Evolutionary conservation across 2,329 filamentous ascomycete species (phyloP).

Genomic region (Colletotrichum orbiculare): DNA sequence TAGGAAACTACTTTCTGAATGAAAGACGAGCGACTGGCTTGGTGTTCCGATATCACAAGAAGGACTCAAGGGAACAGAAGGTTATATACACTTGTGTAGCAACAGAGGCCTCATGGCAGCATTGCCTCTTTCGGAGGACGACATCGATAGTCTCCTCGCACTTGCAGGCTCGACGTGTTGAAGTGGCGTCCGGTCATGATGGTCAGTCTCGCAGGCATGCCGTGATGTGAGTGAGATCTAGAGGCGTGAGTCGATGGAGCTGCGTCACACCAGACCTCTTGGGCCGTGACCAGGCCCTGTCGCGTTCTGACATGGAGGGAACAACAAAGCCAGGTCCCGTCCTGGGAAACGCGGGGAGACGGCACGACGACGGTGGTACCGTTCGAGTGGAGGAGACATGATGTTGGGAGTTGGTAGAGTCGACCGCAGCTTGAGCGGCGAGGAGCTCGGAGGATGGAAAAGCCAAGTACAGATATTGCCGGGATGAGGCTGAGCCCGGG

Average conservation of each 20-base stretch:
- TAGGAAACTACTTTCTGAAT: slow-evolving; percentile 10
- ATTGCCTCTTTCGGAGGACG: slow-evolving; percentile 10
- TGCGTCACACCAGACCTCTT: slow-evolving; percentile 19
- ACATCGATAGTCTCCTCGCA: slow-evolving; percentile 29
- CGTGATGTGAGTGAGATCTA: slow-evolving; percentile 29
- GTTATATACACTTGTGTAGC: slow-evolving; percentile 33
- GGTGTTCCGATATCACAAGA: slow-evolving; percentile 9
- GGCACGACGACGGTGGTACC: slow-evolving; percentile 20
- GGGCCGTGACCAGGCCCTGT: slow-evolving; percentile 14
- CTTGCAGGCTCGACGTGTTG: slow-evolving; percentile 22
- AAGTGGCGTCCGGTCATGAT: slow-evolving; percentile 15
- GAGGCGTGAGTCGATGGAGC: slow-evolving; percentile 20
- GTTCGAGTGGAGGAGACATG: slow-evolving; percentile 15
- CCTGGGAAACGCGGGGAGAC: slow-evolving; percentile 9
- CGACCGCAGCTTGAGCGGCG: slow-evolving; percentile 5
- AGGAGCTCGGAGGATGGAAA: slow-evolving; percentile 13
- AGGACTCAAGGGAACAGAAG: neutral
- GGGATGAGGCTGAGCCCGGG: slow-evolving; percentile 29
- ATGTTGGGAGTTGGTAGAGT: slow-evolving; percentile 10
- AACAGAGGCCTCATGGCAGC: neutral
- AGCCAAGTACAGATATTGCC: neutral
- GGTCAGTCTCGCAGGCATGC: slow-evolving; percentile 7
- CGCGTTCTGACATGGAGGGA: slow-evolving; percentile 34
- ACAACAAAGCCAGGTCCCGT: slow-evolving; percentile 23
- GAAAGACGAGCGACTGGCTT: slow-evolving; percentile 30